These are phyloP conservation scores for Solanum boliviense DNA, from an alignment of 257 asterid genomes.

Conservation along the genomic window DNA sequence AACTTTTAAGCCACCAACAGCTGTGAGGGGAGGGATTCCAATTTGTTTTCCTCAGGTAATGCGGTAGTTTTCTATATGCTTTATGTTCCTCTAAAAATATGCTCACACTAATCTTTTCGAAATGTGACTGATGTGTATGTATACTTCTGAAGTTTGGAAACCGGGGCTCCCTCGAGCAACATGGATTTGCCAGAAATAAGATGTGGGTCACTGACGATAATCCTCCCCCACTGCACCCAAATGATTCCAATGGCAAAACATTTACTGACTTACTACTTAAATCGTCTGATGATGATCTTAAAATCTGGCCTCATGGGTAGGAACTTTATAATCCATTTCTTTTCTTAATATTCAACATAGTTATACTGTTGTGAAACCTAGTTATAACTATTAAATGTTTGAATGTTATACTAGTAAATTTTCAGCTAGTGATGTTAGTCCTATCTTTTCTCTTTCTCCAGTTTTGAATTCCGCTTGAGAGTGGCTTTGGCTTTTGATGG, in stretches of 20 bases:
- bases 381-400: background rate
- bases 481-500: slow-evolving; percentile 57
- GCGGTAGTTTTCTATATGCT: background rate
- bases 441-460: slow-evolving; percentile 4
- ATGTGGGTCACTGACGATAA: slow-evolving; percentile 61
- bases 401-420: background rate
- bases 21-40: slow-evolving; percentile 88
- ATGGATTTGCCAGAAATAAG: slow-evolving; percentile 77
- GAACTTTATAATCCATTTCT: background rate
- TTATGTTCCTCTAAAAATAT: background rate
- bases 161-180: slow-evolving; percentile 71
- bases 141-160: slow-evolving; percentile 48
- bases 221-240: slow-evolving; percentile 49
- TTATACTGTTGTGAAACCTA: background rate
- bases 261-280: slow-evolving; percentile 49
- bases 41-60: slow-evolving; percentile 86
- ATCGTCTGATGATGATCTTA: slow-evolving; percentile 69
- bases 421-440: background rate
- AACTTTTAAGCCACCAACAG: slow-evolving; percentile 63
- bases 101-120: background rate
- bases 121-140: slow-evolving; percentile 1
- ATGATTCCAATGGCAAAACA: slow-evolving; percentile 34
- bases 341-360: background rate
- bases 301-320: slow-evolving; percentile 79
- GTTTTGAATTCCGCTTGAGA: slow-evolving; percentile 69